These are phyloP conservation scores for Leptodermis oblonga DNA, from an alignment of 257 asterid species.

Conservation along the genomic window DNA sequence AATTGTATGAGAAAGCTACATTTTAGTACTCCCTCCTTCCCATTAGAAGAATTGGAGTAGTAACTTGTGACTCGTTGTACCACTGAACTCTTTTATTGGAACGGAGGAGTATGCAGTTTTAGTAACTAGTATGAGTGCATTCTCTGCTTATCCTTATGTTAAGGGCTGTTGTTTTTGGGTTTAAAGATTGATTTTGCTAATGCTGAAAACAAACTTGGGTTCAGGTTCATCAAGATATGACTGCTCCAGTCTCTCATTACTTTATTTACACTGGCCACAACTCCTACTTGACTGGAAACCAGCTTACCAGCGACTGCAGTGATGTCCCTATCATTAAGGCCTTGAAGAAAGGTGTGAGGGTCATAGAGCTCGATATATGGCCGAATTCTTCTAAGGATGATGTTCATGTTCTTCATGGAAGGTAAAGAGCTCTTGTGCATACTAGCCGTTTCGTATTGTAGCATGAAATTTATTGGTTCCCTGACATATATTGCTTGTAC, in stretches of 20 bases:
- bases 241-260: constrained; percentile 71
- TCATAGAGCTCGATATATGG: constrained; percentile 81
- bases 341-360: constrained; percentile 75
- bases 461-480: constrained; percentile 3
- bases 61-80: too few relatives aligned
- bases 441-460: background rate
- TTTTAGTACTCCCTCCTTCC: too few relatives aligned
- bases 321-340: constrained; percentile 76
- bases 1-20: too few relatives aligned
- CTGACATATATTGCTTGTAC: constrained; percentile 11
- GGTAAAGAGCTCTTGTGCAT: constrained; percentile 30
- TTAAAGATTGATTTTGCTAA: background rate
- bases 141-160: background rate
- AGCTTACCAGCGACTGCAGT: constrained; percentile 86
- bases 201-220: constrained; percentile 1
- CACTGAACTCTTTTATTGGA: too few relatives aligned
- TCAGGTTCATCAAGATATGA: constrained; percentile 82
- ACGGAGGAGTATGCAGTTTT: too few relatives aligned
- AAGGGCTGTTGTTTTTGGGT: too few relatives aligned
- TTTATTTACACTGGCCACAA: constrained; percentile 79
- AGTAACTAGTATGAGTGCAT: background rate
- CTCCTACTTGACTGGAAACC: constrained; percentile 87
- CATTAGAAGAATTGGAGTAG: too few relatives aligned
- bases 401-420: constrained; percentile 77
- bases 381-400: constrained; percentile 74